phyloP scores from a whole-genome alignment of 2,329 filamentous ascomycete species.

The Hymenoscyphus fraxineus region DNA sequence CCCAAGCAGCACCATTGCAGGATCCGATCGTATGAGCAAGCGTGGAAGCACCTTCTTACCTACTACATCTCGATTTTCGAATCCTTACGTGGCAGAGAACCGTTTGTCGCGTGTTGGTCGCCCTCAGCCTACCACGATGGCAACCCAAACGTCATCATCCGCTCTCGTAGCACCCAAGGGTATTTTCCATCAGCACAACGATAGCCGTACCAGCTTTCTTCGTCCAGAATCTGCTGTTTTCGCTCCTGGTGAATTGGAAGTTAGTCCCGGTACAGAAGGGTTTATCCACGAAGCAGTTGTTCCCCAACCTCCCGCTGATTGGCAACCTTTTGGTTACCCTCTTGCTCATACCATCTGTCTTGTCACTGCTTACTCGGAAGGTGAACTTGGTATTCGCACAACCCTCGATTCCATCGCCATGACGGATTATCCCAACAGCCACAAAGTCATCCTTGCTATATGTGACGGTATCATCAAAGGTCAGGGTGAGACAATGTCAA shows the following conservation, averaged over 20 bases:
- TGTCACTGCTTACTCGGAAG: slow-evolving; percentile 96
- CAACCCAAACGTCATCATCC: slow-evolving; percentile 73
- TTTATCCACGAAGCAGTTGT: slow-evolving; percentile 96
- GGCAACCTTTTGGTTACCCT: slow-evolving; percentile 95
- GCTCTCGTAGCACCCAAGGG: slow-evolving; percentile 66
- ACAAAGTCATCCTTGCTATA: slow-evolving; percentile 93
- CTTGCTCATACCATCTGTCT: slow-evolving; percentile 90
- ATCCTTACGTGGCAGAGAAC: slow-evolving; percentile 78
- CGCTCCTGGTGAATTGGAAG: slow-evolving; percentile 51
- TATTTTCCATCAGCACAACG: slow-evolving; percentile 63
- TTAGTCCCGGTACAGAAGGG: slow-evolving; percentile 79
- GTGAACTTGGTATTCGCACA: slow-evolving; percentile 84
- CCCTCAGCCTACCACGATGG: slow-evolving; percentile 82
- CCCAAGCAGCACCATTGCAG: slow-evolving; percentile 58
- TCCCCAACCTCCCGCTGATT: slow-evolving; percentile 92
- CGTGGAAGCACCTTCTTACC: slow-evolving; percentile 81
- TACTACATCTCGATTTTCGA: slow-evolving; percentile 90
- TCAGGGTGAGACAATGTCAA: slow-evolving; percentile 79
- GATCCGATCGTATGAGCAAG: slow-evolving; percentile 69
- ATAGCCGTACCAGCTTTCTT: slow-evolving; percentile 63
- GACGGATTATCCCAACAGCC: slow-evolving; percentile 98
- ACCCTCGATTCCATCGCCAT: slow-evolving; percentile 95
- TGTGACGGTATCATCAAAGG: slow-evolving; percentile 98
- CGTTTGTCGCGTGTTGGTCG: slow-evolving; percentile 46
- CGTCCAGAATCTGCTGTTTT: slow-evolving; percentile 53